Base-by-base conservation (phyloP, 129 eudicot species). In the Flaveria bidentis region DNA sequence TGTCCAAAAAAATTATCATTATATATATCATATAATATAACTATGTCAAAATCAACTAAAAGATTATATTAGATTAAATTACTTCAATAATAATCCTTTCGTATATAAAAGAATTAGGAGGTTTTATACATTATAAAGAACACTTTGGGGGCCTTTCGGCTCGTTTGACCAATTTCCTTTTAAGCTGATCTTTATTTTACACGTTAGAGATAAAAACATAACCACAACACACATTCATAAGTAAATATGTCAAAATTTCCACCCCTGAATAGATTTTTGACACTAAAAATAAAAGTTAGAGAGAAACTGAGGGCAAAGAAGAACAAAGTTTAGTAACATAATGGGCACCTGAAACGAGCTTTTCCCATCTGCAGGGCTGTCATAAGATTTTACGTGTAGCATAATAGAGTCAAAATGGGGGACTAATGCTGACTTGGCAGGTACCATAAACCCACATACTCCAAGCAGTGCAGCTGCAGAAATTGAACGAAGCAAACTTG, bases 321-420 rank as follows among this genome's bases (percentile, higher is more conserved):
- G 47, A 4, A 56, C 2, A 39, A 46, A 11, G 1, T 62, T 55
- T 25, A 53, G 45, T 44, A 63, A 63, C 4, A 10, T 16, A 61
- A 46, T 25, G 73, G 23, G 69, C 70, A 93, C 98, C 98, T 93
- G 98, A 83, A 93, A 93, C 23, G 98, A 94, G 86, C 98, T 94
- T 69, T 94, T 94, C 57, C 98, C 98, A 86, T 94, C 98, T n/a
- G 91, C 88, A 77, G 98, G 98, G 78, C 98, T 94, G 72, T 94
- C 98, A 72, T 91, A 94, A 58, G 98, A 91, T 82, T 94, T 94
- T 87, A 94, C 82, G 69, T 94, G 98, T 56, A 94, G 84, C 92
- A 88, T 88, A 60, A 94, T 91, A 74, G 98, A 85, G 83, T 94
- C 98, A 74, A 94, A 94, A 82, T 94, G 96, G 56, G 98, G 98